A percentile compares a stretch with the other conserved stretches of the same genome.
These are phyloP conservation scores for Podaxis carcinomalis DNA, from an alignment of 768 basidiomycete genomes.

Conservation along the genomic window DNA sequence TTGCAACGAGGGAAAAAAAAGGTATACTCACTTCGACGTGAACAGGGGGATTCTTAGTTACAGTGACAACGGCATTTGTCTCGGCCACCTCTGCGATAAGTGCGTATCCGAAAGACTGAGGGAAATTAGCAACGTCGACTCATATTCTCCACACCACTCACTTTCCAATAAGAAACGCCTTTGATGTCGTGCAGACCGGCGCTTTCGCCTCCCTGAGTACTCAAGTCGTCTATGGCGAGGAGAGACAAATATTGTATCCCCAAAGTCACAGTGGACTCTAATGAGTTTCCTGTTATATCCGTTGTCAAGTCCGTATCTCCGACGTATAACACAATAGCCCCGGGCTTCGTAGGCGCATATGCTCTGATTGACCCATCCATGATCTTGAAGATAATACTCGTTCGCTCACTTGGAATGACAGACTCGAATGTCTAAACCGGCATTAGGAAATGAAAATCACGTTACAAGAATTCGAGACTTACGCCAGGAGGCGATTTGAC, in stretches of 20 bases:
- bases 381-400: slow-evolving; percentile 61
- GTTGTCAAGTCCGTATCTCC: slow-evolving; percentile 68
- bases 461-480: slow-evolving; percentile 24
- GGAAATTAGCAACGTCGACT: not conserved
- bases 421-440: slow-evolving; percentile 74
- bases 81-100: slow-evolving; percentile 56
- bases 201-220: slow-evolving; percentile 20
- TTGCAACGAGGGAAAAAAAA: not conserved
- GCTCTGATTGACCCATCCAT: slow-evolving; percentile 63
- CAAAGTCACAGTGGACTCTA: slow-evolving; percentile 49
- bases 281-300: slow-evolving; percentile 64
- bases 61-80: slow-evolving; percentile 36
- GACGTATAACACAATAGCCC: slow-evolving; percentile 63
- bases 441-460: not conserved
- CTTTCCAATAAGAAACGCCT: slow-evolving; percentile 65
- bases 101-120: slow-evolving; percentile 64
- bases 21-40: slow-evolving; percentile 16
- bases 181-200: slow-evolving; percentile 5
- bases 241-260: slow-evolving; percentile 45
- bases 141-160: slow-evolving; percentile 25
- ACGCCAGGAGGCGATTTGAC: slow-evolving; percentile 87
- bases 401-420: slow-evolving; percentile 87
- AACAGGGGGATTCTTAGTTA: slow-evolving; percentile 22
- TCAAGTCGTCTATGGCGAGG: slow-evolving; percentile 34
- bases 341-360: slow-evolving; percentile 52